A percentile compares a stretch with the other conserved stretches of the same genome.
These are phyloP conservation scores for Multifurca ochricompacta DNA, from an alignment of 768 basidiomycete species.

Conservation along the genomic window DNA sequence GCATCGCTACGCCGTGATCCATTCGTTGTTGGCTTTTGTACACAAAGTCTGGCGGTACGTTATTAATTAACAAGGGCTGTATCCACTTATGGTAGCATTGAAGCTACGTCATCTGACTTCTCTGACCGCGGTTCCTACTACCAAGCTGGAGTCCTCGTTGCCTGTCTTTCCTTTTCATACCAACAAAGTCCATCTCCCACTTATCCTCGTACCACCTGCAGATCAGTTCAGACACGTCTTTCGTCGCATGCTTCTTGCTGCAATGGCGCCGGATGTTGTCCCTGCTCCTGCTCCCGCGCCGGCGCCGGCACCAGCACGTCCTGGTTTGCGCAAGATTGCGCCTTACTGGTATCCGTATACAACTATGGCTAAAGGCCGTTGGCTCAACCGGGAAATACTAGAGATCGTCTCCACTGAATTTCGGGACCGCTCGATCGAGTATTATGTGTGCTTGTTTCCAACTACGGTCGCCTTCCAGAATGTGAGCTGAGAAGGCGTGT, in stretches of 20 bases:
- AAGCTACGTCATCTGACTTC: conserved; percentile 4
- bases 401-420: conserved; percentile 95
- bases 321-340: conserved; percentile 66
- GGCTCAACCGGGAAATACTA: conserved; percentile 79
- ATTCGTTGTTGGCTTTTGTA: no score
- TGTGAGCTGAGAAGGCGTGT: not conserved
- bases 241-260: conserved; percentile 21
- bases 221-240: conserved; percentile 43
- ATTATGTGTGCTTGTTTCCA: conserved; percentile 62
- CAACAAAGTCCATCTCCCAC: conserved; percentile 27
- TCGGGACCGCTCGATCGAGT: conserved; percentile 88
- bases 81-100: not conserved
- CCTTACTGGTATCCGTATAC: conserved; percentile 94
- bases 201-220: conserved; percentile 41
- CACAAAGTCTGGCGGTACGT: not conserved
- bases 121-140: not conserved
- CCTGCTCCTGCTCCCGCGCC: conserved; percentile 11
- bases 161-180: conserved; percentile 19
- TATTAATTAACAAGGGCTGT: not conserved
- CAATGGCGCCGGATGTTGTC: conserved; percentile 19
- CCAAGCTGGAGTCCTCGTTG: conserved; percentile 2
- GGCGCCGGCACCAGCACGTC: conserved; percentile 4
- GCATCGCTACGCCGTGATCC: no score
- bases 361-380: conserved; percentile 87
- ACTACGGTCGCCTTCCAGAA: not conserved